Base-by-base conservation (phyloP, 202 grass and related monocot species). In the Digitaria exilis region DNA sequence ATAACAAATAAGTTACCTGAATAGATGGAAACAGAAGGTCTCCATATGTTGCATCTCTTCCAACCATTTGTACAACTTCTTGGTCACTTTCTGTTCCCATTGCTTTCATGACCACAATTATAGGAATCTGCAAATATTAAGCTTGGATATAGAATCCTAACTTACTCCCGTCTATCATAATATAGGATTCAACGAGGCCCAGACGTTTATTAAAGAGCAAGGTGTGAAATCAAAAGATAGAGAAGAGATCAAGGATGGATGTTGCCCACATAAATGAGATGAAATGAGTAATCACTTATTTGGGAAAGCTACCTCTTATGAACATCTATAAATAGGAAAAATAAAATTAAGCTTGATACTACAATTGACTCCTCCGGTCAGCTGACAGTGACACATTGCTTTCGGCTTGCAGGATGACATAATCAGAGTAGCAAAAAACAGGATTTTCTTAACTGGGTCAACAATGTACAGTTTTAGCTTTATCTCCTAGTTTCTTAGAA, bases 1-100 rank as follows among this genome's bases (percentile, higher is more conserved):
- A 3, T 16, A 48, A 48, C 12, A 16, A 14, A 48, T 2, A 48
- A 9, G 45, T 16, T 84, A 97, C 95, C 92, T 93, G 92, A 88
- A 97, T 87, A 85, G 92, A 97, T 82, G 90, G 91, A 73, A 82
- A 90, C 71, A 97, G 84, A 5, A 97, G 87, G 71, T 86, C 90
- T 72, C 72, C 82, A 18, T 95, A 97, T 84, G 63, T 86, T 83
- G 92, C 90, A 91, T 97, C 84, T 75, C 92, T 92, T 88, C 95
- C 95, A 63, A 97, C 87, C 92, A 97, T 93, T 89, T 97, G 95
- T 65, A 93, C 90, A 74, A 93, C 73, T 58, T 97, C 95, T 89
- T 95, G 92, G 77, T 97, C 92, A 63, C 92, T 97, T 91, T 94
- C 90, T 77, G 86, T 93, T 73, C 95, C 95, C 95, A 97, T 94